Base-by-base conservation (phyloP, 768 basidiomycete genomes). In the Chalciporus pseudorubinellus region DNA sequence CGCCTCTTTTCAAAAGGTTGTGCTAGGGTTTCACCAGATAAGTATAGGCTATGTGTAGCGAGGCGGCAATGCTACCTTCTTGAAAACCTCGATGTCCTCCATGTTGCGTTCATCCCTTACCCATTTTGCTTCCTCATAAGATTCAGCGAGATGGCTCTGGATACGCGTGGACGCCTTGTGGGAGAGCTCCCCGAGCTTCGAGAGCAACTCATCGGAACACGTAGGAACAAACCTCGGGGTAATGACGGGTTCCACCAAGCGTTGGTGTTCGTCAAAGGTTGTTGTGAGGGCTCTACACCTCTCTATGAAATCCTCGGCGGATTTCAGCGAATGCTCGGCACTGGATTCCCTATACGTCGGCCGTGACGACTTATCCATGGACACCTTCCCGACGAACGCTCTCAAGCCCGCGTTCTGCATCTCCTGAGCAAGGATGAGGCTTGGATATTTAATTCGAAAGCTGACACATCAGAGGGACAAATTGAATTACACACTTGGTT, bases 161-260 rank as follows among this genome's bases (percentile, higher is more conserved):
- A 92, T 71, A 42, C 77, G 75, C 9, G 85, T 64, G n/a, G 69
- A 66, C 36, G 74, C 63, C 28, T 66, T 61, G 21, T 67, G 52
- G 0, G 84, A 76, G 1, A 94, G 68, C 8, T 74, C 64, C 4
- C 82, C 84, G 0, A 95, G 73, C 9, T 82, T 85, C 9, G 56
- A 54, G 0, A 95, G 75, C 26, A 94, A 74, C 39, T 78, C 81
- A 44, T 88, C 74, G 2, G 89, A 87, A 64, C 92, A 95, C 0
- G 92, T 92, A 1, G 93, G 93, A 3, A 95, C 85, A 57, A 95
- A 95, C 16, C 93, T 82, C 0, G 93, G 93, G 0, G 93, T 94
- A 48, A 95, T 68, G 10, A 95, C 89, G 1, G 93, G 93, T 50
- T 87, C 79, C 4, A 93, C 78, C 9, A 90, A 74, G 10, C 77